Evolutionary conservation across 2,329 filamentous ascomycete genomes (phyloP), one percentile per base, ranked within the genome.

Genomic region (Rhytidhysteron rufulum): DNA sequence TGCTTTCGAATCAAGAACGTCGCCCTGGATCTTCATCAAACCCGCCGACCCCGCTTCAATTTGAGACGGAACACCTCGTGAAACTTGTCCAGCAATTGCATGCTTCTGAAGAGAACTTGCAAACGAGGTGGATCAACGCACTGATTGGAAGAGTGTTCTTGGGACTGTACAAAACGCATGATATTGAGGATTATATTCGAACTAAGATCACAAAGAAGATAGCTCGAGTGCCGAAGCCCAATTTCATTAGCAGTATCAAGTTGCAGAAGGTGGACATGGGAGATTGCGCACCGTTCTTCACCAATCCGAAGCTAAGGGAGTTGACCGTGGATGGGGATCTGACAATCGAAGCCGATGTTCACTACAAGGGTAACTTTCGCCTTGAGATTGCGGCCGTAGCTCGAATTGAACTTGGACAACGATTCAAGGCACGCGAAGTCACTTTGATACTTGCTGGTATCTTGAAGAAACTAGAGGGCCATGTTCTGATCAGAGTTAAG

Each of bases 171-270:
- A 86, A 85, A 57, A 97, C 91, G 0, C 74, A 81, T 7, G 83
- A 94, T 44, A 68, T 96, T 13, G 86, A 95, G 59, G 78, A 83
- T 32, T 80, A 87, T 41, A 80, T 98, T 37, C 79, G 84, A 44
- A 80, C 81, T 43, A 96, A 95, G 67, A 85, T 98, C 47, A 89
- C 87, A 17, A 96, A 95, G 69, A 98, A 98, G 71, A 95, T 98
- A 40, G 83, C 90, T 1, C 81, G 93, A 24, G 91, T 95, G 19
- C 93, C 94, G 54, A 90, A 90, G 52, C 93, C 93, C 0, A 83
- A 84, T 2, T 95, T 97, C 55, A 82, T 98, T 42, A 89, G 87
- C 15, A 84, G 85, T 50, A 84, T 98, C 42, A 77, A 78, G n/a
- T 78, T 97, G 32, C 84, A 84, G 50, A 83, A 81, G 38, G 88